phyloP scores from a whole-genome alignment of 2,329 filamentous ascomycete species.

The Fusarium penzigii region DNA sequence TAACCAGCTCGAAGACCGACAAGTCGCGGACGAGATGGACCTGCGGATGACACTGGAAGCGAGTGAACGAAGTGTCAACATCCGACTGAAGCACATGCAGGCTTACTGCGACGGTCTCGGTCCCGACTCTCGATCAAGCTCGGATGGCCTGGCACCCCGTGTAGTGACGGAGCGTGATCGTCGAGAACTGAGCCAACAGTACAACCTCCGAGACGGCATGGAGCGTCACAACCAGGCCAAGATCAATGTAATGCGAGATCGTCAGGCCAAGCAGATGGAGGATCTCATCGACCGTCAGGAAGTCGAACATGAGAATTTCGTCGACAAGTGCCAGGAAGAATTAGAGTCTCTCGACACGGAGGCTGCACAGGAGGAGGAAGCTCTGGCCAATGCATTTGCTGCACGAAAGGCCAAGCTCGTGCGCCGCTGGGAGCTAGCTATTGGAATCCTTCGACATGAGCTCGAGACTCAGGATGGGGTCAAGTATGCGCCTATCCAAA shows the following conservation, averaged over 20 bases:
- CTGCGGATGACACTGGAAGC: conserved; percentile 55
- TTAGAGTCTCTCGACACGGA: conserved; percentile 48
- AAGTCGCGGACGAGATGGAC: conserved; percentile 64
- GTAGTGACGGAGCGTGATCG: conserved; percentile 61
- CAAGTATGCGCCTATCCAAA: conserved; percentile 41
- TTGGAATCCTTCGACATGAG: conserved; percentile 55
- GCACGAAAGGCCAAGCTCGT: conserved; percentile 46
- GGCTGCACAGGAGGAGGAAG: conserved; percentile 52
- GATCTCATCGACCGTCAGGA: conserved; percentile 58
- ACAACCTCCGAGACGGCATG: conserved; percentile 60
- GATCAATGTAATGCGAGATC: conserved; percentile 67
- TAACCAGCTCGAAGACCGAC: conserved; percentile 59
- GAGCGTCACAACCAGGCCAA: conserved; percentile 59
- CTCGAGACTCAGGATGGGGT: conserved; percentile 47
- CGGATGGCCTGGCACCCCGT: conserved; percentile 43
- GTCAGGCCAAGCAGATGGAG: conserved; percentile 62
- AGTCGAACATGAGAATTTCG: conserved; percentile 49
- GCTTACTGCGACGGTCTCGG: conserved; percentile 61
- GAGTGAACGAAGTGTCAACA: conserved; percentile 56
- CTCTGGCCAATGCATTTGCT: conserved; percentile 45
- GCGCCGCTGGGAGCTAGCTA: conserved; percentile 53
- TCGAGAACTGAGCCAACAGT: conserved; percentile 60
- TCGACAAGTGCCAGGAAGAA: conserved; percentile 48
- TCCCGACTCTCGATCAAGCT: conserved; percentile 31
- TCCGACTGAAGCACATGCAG: conserved; percentile 66